phyloP scores from a whole-genome alignment of 2,329 filamentous ascomycete species.

The Microsporum audouinii region DNA sequence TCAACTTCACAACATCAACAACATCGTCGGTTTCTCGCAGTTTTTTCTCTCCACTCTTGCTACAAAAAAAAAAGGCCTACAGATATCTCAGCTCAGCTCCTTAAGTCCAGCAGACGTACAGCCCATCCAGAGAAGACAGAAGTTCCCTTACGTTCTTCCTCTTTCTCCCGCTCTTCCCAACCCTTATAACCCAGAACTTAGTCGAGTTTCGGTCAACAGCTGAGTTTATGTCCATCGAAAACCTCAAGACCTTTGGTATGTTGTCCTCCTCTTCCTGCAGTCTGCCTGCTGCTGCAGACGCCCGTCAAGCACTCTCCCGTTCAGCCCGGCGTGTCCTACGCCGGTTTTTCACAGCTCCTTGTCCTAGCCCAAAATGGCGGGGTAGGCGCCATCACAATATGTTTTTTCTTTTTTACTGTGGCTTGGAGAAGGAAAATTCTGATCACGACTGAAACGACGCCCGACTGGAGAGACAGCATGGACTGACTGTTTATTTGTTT shows the following conservation, averaged over 20 bases:
- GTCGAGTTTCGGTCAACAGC: slow-evolving; percentile 49
- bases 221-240: slow-evolving; percentile 98
- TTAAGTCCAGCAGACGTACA: background rate
- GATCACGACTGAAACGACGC: background rate
- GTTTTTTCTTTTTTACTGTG: slow-evolving; percentile 14
- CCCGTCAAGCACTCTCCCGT: background rate
- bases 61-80: too few species aligned
- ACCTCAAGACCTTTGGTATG: slow-evolving; percentile 91
- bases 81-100: background rate
- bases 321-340: background rate
- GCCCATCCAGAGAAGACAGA: background rate
- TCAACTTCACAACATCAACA: background rate
- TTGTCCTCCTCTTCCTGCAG: slow-evolving; percentile 18
- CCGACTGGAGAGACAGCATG: slow-evolving; percentile 4
- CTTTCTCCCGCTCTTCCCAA: slow-evolving; percentile 16
- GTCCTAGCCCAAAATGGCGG: slow-evolving; percentile 21
- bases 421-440: slow-evolving; percentile 8
- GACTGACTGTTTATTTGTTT: background rate
- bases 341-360: slow-evolving; percentile 6
- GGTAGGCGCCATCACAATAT: slow-evolving; percentile 22
- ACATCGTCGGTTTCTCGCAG: slow-evolving; percentile 8
- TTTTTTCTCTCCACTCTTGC: background rate
- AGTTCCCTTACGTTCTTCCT: slow-evolving; percentile 10
- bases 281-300: background rate
- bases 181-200: slow-evolving; percentile 29